These are phyloP conservation scores for Nannizziopsis barbatae DNA, from an alignment of 2,329 filamentous ascomycete genomes.

Conservation along the genomic window DNA sequence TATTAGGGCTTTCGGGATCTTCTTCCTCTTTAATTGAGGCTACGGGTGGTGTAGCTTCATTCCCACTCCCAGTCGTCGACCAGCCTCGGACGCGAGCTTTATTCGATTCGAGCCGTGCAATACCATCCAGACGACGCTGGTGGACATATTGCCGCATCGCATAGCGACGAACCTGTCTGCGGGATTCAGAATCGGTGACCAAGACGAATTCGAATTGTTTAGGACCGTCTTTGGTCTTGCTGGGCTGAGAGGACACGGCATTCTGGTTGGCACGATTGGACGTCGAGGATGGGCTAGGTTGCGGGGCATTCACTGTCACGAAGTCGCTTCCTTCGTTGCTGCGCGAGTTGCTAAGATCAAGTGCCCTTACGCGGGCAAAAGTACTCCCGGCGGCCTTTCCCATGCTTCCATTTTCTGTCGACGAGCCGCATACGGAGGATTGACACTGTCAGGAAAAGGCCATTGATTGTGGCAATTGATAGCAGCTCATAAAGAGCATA, in stretches of 20 bases:
- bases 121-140: conserved; percentile 25
- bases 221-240: conserved; percentile 14
- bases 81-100: conserved; percentile 21
- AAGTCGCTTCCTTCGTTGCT: not conserved
- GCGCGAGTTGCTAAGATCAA: not conserved
- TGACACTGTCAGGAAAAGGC: conserved; percentile 4
- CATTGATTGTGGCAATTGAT: not conserved
- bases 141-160: conserved; percentile 30
- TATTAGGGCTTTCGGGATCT: not conserved
- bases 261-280: not conserved
- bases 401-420: conserved; percentile 20
- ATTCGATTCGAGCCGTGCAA: conserved; percentile 24
- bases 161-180: conserved; percentile 27
- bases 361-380: conserved; percentile 1
- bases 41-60: not conserved
- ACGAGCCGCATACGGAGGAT: not conserved
- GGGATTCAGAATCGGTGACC: conserved; percentile 25
- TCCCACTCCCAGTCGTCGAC: conserved; percentile 10
- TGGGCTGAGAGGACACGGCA: not conserved
- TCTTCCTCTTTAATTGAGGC: not conserved
- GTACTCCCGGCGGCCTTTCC: conserved; percentile 13
- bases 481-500: not conserved
- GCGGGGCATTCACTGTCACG: not conserved
- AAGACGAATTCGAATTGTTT: conserved; percentile 26
- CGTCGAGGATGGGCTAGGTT: not conserved